Evolutionary conservation across 331 rosid genomes (phyloP).

Genomic region (Spiraea crenata): DNA sequence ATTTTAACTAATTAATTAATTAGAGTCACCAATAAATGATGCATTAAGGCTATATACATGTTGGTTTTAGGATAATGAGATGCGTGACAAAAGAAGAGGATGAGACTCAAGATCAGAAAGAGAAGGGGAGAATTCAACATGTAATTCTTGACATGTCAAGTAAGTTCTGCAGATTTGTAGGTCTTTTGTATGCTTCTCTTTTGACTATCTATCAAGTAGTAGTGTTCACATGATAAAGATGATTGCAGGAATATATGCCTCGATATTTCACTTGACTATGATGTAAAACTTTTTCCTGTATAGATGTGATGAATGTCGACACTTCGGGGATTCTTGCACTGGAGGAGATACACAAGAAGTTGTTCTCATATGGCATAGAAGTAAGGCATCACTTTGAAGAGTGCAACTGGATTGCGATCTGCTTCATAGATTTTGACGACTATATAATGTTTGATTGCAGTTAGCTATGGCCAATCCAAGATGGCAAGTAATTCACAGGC

Average conservation of each 20-base stretch:
- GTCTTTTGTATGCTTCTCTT: too few species aligned
- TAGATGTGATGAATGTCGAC: conserved; percentile 72
- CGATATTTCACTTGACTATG: neutral
- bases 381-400: conserved; percentile 32
- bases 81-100: conserved; percentile 49
- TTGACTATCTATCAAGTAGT: neutral
- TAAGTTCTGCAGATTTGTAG: conserved; percentile 39
- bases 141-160: conserved; percentile 76
- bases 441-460: conserved; percentile 36
- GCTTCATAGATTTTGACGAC: neutral
- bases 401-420: neutral
- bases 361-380: conserved; percentile 46
- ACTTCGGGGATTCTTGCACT: conserved; percentile 73
- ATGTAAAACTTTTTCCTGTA: conserved; percentile 6
- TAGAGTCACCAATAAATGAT: neutral
- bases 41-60: conserved; percentile 7
- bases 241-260: neutral
- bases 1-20: neutral
- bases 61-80: conserved; percentile 69
- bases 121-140: conserved; percentile 34
- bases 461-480: conserved; percentile 73
- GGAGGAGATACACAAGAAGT: conserved; percentile 69
- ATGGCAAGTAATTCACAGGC: conserved; percentile 78
- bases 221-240: neutral
- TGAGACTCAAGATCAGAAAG: conserved; percentile 13